Conservation (phyloP, 2,329 filamentous ascomycete species). For the Scytalidium sp. region DNA sequence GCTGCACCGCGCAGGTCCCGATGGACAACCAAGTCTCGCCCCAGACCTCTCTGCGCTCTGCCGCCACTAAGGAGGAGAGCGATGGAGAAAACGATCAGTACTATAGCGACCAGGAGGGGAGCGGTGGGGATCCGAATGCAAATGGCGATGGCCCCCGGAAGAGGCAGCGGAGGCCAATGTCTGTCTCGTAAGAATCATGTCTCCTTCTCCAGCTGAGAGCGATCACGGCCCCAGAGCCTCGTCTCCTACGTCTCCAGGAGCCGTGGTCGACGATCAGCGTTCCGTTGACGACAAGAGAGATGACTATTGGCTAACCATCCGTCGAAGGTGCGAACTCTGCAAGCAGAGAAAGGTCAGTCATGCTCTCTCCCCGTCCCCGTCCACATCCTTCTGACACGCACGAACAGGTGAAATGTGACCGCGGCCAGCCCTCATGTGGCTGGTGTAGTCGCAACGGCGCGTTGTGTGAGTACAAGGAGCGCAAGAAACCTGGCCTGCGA, state of each 20-base stretch:
- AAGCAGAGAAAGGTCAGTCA: slow-evolving; percentile 72
- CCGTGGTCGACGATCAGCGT: neutral
- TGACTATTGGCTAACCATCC: slow-evolving; percentile 25
- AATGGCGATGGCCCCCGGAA: slow-evolving; percentile 35
- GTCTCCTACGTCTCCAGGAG: slow-evolving; percentile 10
- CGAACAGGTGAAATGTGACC: slow-evolving; percentile 67
- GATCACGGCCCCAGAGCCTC: slow-evolving; percentile 10
- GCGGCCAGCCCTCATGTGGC: slow-evolving; percentile 68
- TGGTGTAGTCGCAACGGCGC: slow-evolving; percentile 65
- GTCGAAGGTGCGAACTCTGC: slow-evolving; percentile 68
- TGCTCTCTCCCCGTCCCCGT: slow-evolving; percentile 9
- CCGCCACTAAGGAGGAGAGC: slow-evolving; percentile 24
- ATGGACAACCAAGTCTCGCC: slow-evolving; percentile 29
- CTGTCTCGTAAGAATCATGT: slow-evolving; percentile 42
- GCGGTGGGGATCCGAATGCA: slow-evolving; percentile 18
- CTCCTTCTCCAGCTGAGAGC: slow-evolving; percentile 15
- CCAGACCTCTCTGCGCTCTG: slow-evolving; percentile 18
- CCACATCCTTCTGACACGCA: neutral
- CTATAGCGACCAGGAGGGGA: slow-evolving; percentile 24
- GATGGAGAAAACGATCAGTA: slow-evolving; percentile 26
- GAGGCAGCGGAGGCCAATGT: slow-evolving; percentile 45
- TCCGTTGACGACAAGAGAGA: slow-evolving; percentile 8
- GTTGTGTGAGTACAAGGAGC: slow-evolving; percentile 64
- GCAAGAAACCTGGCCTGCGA: slow-evolving; percentile 61
- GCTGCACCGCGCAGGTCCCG: slow-evolving; percentile 4